Base-by-base conservation (phyloP, 1,139 yeast species). In the Nakaseomyces glabratus region DNA sequence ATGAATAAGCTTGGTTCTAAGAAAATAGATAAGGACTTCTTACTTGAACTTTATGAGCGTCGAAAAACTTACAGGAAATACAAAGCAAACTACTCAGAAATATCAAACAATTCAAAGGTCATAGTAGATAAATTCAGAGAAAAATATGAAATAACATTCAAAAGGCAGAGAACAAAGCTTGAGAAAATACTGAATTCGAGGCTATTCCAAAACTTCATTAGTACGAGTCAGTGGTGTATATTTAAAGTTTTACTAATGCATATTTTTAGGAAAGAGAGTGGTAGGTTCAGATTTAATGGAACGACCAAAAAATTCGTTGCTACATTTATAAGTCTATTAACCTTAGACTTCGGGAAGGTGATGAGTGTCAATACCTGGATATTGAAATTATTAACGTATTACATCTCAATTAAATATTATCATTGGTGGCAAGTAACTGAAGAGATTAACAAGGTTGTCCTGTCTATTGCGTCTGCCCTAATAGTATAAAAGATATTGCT, bases 221-320 rank as follows among this genome's bases (percentile, higher is more conserved):
- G 49, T 11, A 40, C 49, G 19, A 17, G 51, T 6, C 47, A 47
- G 38, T 52, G 57, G 57, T 39, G 54, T 5, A 20, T 47, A 2
- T 51, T 55, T 52, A 41, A 53, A 29, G 52, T 46, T 30, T 30
- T 46, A 4, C 21, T 41, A 8, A 36, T 34, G 11, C 30, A 26
- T 11, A 26, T 26, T n/a, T 26, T 26, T 11, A 26, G 18, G 15
- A 26, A 15, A 14, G 18, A 20, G 2, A 17, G 18, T 18, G 30
- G 30, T 7, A 26, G 12, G 14, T 26, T 26, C 14, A 26, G 30
- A 26, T 11, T 26, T 4, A 26, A 26, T 11, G 30, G 11, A 8
- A 26, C 30, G 5, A 26, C 16, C 5, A 20, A 26, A 4, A 26
- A 26, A 18, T 18, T 26, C 10, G 6, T 26, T 7, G 15, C 18